Conservation (phyloP, 2,329 filamentous ascomycete species). For the Botryotinia globosa region DNA sequence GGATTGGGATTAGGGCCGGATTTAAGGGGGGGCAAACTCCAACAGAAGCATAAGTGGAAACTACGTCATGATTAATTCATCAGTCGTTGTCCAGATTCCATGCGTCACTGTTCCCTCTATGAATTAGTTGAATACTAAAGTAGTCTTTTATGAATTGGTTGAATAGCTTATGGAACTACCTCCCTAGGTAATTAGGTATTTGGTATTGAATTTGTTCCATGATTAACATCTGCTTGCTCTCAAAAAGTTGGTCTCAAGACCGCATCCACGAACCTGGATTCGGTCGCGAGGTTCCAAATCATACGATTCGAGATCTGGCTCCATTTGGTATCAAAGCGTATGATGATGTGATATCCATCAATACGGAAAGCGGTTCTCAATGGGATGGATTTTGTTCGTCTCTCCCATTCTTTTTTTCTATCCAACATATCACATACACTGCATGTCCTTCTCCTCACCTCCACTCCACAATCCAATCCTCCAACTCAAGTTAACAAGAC, state of each 20-base stretch:
- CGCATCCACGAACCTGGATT: constrained; percentile 26
- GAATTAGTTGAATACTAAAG: not conserved
- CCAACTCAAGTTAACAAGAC: not conserved
- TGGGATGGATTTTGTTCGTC: constrained; percentile 45
- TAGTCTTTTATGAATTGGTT: not conserved
- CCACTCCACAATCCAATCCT: not conserved
- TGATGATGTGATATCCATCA: constrained; percentile 50
- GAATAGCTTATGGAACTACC: not conserved
- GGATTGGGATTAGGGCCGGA: not conserved
- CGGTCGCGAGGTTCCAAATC: constrained; percentile 21
- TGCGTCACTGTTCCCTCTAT: not conserved
- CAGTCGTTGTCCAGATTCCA: not conserved
- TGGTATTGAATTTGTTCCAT: not conserved
- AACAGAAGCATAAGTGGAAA: not conserved
- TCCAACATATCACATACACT: not conserved
- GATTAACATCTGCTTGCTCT: constrained; percentile 2
- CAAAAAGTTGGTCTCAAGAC: constrained; percentile 24
- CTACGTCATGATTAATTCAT: not conserved
- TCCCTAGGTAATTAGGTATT: not conserved
- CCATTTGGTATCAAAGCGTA: constrained; percentile 46
- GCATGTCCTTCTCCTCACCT: not conserved
- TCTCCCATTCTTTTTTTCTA: too few relatives aligned
- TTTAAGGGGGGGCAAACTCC: not conserved
- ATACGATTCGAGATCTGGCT: constrained; percentile 22
- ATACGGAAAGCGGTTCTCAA: constrained; percentile 47